phyloP scores from a whole-genome alignment of 2,329 filamentous ascomycete genomes.

The Penicillium sp. region DNA sequence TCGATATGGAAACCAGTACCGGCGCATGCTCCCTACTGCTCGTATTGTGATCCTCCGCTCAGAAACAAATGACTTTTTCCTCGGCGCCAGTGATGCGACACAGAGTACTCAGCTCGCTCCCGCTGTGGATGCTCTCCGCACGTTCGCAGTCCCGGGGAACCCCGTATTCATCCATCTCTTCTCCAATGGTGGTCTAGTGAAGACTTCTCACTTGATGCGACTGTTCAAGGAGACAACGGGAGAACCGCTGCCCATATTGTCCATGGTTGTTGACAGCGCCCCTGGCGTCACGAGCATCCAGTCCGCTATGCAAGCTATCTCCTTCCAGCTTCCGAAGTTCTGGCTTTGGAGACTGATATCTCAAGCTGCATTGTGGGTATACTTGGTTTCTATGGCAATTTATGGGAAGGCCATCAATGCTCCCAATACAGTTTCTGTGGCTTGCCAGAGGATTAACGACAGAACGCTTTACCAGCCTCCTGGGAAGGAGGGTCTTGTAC shows the following conservation, averaged over 20 bases:
- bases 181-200: conserved; percentile 51
- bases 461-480: conserved; percentile 15
- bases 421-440: conserved; percentile 27
- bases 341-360: conserved; percentile 31
- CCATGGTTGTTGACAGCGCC: conserved; percentile 48
- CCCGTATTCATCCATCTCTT: conserved; percentile 49
- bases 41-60: conserved; percentile 45
- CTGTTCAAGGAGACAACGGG: conserved; percentile 38
- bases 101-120: conserved; percentile 33
- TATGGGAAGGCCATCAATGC: conserved; percentile 17
- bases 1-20: conserved; percentile 51
- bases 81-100: conserved; percentile 21
- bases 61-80: conserved; percentile 35
- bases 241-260: conserved; percentile 38
- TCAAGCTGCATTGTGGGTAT: conserved; percentile 25
- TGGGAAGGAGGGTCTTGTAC: conserved; percentile 10
- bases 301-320: conserved; percentile 33
- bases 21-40: conserved; percentile 42
- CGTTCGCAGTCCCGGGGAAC: conserved; percentile 22
- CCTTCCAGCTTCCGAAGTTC: conserved; percentile 34
- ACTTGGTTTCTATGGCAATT: conserved; percentile 22
- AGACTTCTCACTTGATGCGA: conserved; percentile 39
- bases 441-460: conserved; percentile 35
- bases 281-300: conserved; percentile 39
- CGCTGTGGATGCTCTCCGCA: conserved; percentile 35